These are phyloP conservation scores for Aquilaria sinensis DNA, from an alignment of 345 rosid species.

Conservation along the genomic window DNA sequence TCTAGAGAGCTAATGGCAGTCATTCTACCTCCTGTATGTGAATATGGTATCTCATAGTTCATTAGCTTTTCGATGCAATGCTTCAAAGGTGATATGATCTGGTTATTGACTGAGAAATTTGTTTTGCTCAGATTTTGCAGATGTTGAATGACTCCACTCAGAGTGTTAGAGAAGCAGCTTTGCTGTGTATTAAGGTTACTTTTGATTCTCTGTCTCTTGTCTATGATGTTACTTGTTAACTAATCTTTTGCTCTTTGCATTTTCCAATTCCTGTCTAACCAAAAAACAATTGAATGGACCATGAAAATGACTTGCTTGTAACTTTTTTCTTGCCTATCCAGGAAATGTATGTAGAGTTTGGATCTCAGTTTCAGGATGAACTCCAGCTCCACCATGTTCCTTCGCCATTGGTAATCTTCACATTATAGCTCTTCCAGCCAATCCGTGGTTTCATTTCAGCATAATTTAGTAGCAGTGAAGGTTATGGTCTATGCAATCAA, in stretches of 20 bases:
- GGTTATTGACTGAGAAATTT: background rate
- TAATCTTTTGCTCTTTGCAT: no score
- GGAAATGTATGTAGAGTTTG: slow-evolving; percentile 92
- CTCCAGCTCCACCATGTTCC: slow-evolving; percentile 89
- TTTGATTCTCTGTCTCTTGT: background rate
- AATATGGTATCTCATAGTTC: slow-evolving; percentile 2
- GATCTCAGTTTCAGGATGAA: slow-evolving; percentile 89
- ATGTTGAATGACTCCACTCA: slow-evolving; percentile 87
- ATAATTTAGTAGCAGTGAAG: background rate
- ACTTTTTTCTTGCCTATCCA: slow-evolving; percentile 29
- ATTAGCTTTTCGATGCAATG: background rate
- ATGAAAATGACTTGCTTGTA: no score
- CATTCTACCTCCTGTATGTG: slow-evolving; percentile 79
- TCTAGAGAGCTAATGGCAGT: slow-evolving; percentile 87
- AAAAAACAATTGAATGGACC: no score
- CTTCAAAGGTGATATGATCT: background rate
- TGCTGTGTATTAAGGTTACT: slow-evolving; percentile 79
- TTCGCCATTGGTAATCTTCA: slow-evolving; percentile 48
- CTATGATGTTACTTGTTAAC: background rate
- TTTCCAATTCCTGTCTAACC: no score
- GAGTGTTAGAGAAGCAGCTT: slow-evolving; percentile 84
- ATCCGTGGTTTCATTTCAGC: slow-evolving; percentile 3
- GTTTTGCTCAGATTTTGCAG: slow-evolving; percentile 61
- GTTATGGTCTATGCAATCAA: background rate
- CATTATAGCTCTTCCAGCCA: background rate